Evolutionary conservation across 2,329 filamentous ascomycete genomes (phyloP).

Genomic region (Penicillium hordei): DNA sequence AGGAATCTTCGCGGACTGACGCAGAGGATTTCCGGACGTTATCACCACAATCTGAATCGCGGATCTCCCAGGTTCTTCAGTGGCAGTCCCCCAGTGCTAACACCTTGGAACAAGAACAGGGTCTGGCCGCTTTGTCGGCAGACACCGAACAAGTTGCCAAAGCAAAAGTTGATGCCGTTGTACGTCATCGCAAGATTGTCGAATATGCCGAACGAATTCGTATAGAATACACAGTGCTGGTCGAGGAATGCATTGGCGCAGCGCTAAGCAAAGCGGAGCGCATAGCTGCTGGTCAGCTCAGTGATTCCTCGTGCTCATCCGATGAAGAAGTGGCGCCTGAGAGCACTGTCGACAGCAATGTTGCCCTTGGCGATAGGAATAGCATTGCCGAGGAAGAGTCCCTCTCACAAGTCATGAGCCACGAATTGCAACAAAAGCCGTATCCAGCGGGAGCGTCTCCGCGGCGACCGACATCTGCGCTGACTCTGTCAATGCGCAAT

Average conservation of each 20-base stretch:
- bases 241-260: constrained; percentile 93
- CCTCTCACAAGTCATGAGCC: constrained; percentile 8
- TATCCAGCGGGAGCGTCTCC: constrained; percentile 17
- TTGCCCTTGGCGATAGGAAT: constrained; percentile 2
- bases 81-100: constrained; percentile 95
- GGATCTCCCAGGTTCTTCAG: constrained; percentile 89
- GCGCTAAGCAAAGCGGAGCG: constrained; percentile 85
- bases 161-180: constrained; percentile 88
- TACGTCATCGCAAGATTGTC: constrained; percentile 86
- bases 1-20: constrained; percentile 65
- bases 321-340: constrained; percentile 56
- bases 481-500: constrained; percentile 58
- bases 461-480: constrained; percentile 45
- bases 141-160: constrained; percentile 84
- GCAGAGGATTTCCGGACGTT: constrained; percentile 81
- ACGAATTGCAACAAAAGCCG: constrained; percentile 12
- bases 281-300: constrained; percentile 80
- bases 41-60: constrained; percentile 92
- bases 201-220: constrained; percentile 96
- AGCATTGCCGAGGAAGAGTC: constrained; percentile 12
- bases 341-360: constrained; percentile 4
- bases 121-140: constrained; percentile 78
- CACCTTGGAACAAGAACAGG: constrained; percentile 89
- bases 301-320: constrained; percentile 68
- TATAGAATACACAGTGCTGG: constrained; percentile 85